These are phyloP conservation scores for Schwanniomyces polymorphus DNA, from an alignment of 805 yeast species.

Conservation along the genomic window DNA sequence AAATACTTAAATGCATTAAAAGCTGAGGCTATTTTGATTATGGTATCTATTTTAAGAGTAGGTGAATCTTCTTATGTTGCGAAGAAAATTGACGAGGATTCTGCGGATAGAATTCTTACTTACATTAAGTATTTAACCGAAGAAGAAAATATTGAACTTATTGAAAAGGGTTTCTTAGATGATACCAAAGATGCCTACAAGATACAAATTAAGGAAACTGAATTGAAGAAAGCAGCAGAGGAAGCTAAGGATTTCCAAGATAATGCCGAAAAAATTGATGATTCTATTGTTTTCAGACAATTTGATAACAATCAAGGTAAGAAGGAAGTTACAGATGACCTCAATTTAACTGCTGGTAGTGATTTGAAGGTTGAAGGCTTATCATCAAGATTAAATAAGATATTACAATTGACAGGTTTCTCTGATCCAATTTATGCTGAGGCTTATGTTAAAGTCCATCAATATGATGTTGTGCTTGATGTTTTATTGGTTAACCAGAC, in stretches of 20 bases:
- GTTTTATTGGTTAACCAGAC: conserved; percentile 95
- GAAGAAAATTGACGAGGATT: conserved; percentile 90
- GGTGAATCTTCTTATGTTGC: conserved; percentile 73
- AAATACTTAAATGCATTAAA: conserved; percentile 75
- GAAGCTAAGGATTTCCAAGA: conserved; percentile 59
- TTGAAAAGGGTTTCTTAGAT: conserved; percentile 74
- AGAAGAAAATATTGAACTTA: conserved; percentile 50
- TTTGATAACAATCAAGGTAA: conserved; percentile 48
- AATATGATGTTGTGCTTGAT: conserved; percentile 92
- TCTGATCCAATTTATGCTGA: conserved; percentile 98
- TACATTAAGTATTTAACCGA: conserved; percentile 80
- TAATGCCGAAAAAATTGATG: conserved; percentile 76
- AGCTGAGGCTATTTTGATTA: conserved; percentile 90
- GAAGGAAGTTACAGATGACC: conserved; percentile 47
- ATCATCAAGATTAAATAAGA: conserved; percentile 80
- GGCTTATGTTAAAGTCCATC: conserved; percentile 94
- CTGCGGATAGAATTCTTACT: conserved; percentile 90
- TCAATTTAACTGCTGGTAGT: conserved; percentile 51
- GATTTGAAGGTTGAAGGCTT: conserved; percentile 55
- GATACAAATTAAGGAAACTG: conserved; percentile 62
- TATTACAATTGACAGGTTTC: conserved; percentile 95
- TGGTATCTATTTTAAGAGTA: conserved; percentile 88
- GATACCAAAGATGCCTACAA: conserved; percentile 86
- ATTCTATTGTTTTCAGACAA: conserved; percentile 76
- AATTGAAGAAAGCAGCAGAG: conserved; percentile 53